Base-by-base conservation (phyloP, 2,329 filamentous ascomycete genomes). In the Cadophora luteo-olivacea region DNA sequence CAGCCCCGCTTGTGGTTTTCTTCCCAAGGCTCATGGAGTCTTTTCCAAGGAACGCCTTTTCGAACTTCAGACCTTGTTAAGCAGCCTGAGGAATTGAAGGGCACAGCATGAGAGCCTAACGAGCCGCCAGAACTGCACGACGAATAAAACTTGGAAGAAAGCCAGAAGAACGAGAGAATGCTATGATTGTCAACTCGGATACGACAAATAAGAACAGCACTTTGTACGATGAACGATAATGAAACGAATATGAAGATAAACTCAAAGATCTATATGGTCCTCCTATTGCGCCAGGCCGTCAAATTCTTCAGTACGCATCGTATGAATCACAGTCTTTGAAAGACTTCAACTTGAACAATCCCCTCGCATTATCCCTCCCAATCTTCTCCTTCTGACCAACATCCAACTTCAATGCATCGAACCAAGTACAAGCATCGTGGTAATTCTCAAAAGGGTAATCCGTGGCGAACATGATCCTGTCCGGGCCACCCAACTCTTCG, bases 391-490 rank as follows among this genome's bases (percentile, higher is more conserved):
- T 41, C 32, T 60, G 24, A 6, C 73, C 70, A 14, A 55, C 14
- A 55, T 55, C 52, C 52, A 55, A n/a, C 25, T 55, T 55, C 14
- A 55, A 55, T 3, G 14, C 25, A 73, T 83, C 82, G 72, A 80
- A 79, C 72, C 82, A 83, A 1, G 74, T 77, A 69, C 81, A 83
- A 0, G 65, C 74, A 63, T 83, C 79, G 9, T 78, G 75, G 33
- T 83, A 82, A 0, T 73, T 80, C 79, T 85, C 84, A 65, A 83
- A 86, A 0, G 84, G 85, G 69, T 86, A 86, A 72, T 86, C 84
- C 3, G 86, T 82, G 1, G 80, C 83, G 74, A 85, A 86, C n/a
- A 86, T 71, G 48, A 86, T 83, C 0, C 84, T 76, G 64, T 86
- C 84, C 5, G 83, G 77, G 52, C 52, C 52, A 8, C 84, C 81